phyloP scores from a whole-genome alignment of 1,139 yeast genomes.

The Sugiyamaella sp. region DNA sequence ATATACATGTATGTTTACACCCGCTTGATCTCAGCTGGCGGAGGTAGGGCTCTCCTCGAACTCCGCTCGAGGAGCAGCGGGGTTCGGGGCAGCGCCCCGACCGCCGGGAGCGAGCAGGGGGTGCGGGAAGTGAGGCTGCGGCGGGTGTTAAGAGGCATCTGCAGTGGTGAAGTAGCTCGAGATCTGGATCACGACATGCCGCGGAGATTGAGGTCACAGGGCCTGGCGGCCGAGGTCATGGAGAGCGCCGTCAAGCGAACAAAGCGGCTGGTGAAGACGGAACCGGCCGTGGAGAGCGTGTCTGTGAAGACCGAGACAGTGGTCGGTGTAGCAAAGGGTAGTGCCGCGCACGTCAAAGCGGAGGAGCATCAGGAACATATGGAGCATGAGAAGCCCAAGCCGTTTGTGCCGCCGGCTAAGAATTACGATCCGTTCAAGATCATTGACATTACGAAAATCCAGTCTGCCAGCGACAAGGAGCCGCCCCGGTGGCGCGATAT shows the following conservation, averaged over 20 bases:
- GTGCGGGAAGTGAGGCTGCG: not conserved
- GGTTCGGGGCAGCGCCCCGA: not conserved
- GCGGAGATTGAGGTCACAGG: constrained; percentile 14
- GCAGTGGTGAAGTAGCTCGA: too few species aligned
- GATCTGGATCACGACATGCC: too few species aligned
- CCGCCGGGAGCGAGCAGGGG: not conserved
- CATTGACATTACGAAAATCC: constrained; percentile 10
- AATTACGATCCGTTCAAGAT: constrained; percentile 13
- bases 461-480: constrained; percentile 10
- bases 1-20: constrained; percentile 2
- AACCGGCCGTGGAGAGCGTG: too few species aligned
- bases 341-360: too few species aligned
- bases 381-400: not conserved
- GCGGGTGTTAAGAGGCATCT: too few species aligned
- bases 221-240: not conserved
- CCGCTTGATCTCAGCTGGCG: not conserved
- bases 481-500: constrained; percentile 47
- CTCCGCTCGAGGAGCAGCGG: not conserved
- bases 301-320: too few species aligned
- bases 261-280: not conserved
- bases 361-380: too few species aligned
- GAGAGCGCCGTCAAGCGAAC: not conserved
- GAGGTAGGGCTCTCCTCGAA: not conserved
- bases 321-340: too few species aligned
- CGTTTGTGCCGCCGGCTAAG: constrained; percentile 2